Evolutionary conservation across 1,284 basidiomycete species (phyloP).

Genomic region (Fomitopsis pinicola): DNA sequence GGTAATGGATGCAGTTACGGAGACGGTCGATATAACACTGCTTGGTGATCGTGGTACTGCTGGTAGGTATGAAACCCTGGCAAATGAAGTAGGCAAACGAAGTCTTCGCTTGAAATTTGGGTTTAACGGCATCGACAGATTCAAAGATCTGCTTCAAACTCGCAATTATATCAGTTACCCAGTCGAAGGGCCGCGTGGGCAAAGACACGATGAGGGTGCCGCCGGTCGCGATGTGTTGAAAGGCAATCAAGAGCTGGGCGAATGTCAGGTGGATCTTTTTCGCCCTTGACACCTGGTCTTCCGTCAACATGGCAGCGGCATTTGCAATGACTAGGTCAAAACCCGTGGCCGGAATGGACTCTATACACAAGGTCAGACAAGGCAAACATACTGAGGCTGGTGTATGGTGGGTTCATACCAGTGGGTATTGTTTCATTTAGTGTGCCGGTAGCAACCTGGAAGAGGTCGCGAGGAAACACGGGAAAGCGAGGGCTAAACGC

Average conservation of each 20-base stretch:
- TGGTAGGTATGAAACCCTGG: background rate
- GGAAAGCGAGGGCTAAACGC: no score
- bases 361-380: background rate
- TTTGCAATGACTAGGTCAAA: background rate
- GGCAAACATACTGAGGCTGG: background rate
- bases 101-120: background rate
- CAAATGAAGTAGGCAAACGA: background rate
- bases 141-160: background rate
- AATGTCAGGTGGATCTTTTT: background rate
- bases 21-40: background rate
- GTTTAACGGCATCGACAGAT: background rate
- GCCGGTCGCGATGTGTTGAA: background rate
- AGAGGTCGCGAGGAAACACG: no score
- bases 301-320: background rate
- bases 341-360: background rate
- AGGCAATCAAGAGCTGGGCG: background rate
- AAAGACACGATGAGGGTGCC: background rate
- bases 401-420: no score
- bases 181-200: background rate
- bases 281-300: background rate
- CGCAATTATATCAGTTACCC: background rate
- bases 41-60: background rate
- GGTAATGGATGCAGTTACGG: background rate
- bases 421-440: no score
- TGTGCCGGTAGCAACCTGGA: no score